Conservation (phyloP, 805 yeast genomes). For the Spencermartinsiella europaea region DNA sequence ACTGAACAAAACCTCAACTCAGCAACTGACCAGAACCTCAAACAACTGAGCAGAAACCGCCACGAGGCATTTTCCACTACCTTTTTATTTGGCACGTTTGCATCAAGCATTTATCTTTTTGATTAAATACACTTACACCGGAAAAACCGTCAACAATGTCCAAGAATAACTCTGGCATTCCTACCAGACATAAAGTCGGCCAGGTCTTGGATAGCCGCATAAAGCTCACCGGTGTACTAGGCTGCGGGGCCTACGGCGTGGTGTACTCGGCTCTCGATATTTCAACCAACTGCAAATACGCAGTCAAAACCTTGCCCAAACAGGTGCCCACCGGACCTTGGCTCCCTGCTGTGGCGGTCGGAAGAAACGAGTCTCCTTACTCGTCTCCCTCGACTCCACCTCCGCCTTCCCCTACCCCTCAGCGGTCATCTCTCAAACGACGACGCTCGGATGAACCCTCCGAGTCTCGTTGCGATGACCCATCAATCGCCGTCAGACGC, state of each 20-base stretch:
- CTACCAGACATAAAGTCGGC: slow-evolving; percentile 17
- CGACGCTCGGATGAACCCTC: background rate
- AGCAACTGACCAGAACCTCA: no score
- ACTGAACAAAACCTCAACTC: no score
- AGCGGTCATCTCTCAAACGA: slow-evolving; percentile 2
- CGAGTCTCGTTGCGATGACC: no score
- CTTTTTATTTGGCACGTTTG: no score
- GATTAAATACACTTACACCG: no score
- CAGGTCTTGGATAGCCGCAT: slow-evolving; percentile 10
- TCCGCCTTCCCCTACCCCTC: background rate
- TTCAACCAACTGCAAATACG: slow-evolving; percentile 46
- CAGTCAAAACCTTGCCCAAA: slow-evolving; percentile 53
- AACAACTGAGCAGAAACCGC: no score
- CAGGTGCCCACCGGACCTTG: background rate
- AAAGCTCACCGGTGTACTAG: slow-evolving; percentile 39
- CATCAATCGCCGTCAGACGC: background rate
- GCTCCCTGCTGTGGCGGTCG: background rate
- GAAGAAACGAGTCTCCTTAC: background rate
- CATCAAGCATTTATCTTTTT: no score
- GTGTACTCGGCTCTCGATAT: slow-evolving; percentile 65
- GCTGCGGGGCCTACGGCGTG: slow-evolving; percentile 83
- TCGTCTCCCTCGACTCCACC: background rate
- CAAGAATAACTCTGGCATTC: no score
- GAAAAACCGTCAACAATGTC: no score
- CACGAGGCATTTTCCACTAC: no score